A percentile compares a stretch with the other conserved stretches of the same genome.
These are phyloP conservation scores for Apiospora malaysiana DNA, from an alignment of 2,329 filamentous ascomycete genomes.

Conservation along the genomic window DNA sequence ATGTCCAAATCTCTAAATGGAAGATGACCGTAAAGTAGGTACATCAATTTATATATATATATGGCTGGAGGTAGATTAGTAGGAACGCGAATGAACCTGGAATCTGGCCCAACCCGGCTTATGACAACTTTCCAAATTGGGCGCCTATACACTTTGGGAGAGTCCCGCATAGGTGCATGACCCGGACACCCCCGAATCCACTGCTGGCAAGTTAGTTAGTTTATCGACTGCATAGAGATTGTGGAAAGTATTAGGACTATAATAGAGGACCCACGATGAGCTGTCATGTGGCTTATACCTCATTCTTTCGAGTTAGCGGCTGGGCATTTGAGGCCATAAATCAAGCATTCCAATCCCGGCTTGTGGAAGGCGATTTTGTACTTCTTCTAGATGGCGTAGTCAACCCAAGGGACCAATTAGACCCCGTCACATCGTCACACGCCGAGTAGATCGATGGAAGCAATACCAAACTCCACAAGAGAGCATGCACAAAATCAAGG, in stretches of 20 bases:
- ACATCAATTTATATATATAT: too few species aligned
- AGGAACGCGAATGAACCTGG: too few species aligned
- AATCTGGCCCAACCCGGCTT: background rate
- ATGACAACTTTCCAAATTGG: background rate
- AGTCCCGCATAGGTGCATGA: background rate
- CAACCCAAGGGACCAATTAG: background rate
- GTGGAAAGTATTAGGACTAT: background rate
- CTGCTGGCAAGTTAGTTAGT: too few species aligned
- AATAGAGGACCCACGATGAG: background rate
- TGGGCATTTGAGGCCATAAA: constrained; percentile 2
- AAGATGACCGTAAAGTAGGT: too few species aligned
- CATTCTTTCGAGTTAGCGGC: background rate
- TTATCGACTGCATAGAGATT: too few species aligned
- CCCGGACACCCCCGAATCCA: background rate
- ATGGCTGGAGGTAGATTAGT: too few species aligned
- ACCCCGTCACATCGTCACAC: background rate
- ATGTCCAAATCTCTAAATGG: too few species aligned
- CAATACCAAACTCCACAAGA: background rate
- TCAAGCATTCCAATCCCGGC: background rate
- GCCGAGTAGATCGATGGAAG: background rate
- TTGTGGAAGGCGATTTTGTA: background rate
- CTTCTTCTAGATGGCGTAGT: background rate
- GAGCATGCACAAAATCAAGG: background rate
- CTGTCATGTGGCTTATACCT: background rate
- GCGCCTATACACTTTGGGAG: too few species aligned